These are phyloP conservation scores for Trichophyton schoenleinii DNA, from an alignment of 2,329 filamentous ascomycete species.

Conservation along the genomic window DNA sequence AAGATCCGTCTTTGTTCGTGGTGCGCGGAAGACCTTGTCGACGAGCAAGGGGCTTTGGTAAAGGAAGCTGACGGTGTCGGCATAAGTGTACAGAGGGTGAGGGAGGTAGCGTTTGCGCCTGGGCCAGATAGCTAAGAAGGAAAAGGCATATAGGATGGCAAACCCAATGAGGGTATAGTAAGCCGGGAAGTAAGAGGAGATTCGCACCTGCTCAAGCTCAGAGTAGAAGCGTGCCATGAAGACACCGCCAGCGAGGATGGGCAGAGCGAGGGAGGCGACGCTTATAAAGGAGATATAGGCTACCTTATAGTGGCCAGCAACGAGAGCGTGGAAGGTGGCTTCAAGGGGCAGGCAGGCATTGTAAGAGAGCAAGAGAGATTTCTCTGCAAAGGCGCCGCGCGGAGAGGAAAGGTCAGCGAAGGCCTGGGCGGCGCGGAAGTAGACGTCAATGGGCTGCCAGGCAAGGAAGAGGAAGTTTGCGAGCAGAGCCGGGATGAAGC, in stretches of 20 bases:
- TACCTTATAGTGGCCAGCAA: constrained; percentile 46
- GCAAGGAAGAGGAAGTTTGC: constrained; percentile 47
- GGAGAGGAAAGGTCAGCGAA: constrained; percentile 43
- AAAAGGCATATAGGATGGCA: constrained; percentile 56
- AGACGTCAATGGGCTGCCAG: constrained; percentile 48
- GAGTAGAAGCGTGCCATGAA: constrained; percentile 51
- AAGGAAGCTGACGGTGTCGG: constrained; percentile 66
- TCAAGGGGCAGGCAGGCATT: constrained; percentile 41
- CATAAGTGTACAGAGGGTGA: constrained; percentile 58
- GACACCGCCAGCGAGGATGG: constrained; percentile 47
- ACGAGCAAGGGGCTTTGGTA: constrained; percentile 58
- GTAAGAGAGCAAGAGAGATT: constrained; percentile 47
- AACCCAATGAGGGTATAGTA: constrained; percentile 63
- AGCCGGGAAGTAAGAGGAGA: constrained; percentile 61
- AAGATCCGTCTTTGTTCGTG: constrained; percentile 55
- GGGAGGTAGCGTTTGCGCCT: constrained; percentile 53
- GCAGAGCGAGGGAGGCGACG: constrained; percentile 40
- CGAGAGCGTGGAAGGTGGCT: constrained; percentile 40
- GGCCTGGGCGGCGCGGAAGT: constrained; percentile 47
- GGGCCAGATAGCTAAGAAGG: constrained; percentile 50
- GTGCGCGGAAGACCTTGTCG: constrained; percentile 60
- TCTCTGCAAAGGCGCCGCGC: constrained; percentile 42
- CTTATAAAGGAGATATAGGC: constrained; percentile 45
- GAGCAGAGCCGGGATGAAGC: constrained; percentile 48
- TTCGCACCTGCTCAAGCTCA: constrained; percentile 34